Percentiles rank a stretch among this genome's conserved stretches.
phyloP scores from a whole-genome alignment of 164 flowering plant species.

The Nymphaea thermarum region DNA sequence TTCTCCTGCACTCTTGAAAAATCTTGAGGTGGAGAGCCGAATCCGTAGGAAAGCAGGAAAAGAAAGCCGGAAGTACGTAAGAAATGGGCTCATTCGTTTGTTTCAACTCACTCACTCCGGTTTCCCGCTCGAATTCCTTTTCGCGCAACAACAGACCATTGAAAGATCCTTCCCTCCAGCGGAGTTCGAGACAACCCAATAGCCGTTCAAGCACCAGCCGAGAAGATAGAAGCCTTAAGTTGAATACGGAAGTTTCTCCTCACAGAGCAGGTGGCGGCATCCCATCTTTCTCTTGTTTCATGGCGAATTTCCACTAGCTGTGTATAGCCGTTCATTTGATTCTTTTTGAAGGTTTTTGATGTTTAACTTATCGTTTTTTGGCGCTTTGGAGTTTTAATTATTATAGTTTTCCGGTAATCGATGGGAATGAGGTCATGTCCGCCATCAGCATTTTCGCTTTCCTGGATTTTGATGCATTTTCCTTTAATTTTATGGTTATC shows the following conservation, averaged over 20 bases:
- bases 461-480: too few relatives aligned
- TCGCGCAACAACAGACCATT: neutral
- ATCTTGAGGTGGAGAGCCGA: too few relatives aligned
- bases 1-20: too few relatives aligned
- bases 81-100: neutral
- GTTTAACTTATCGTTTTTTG: too few relatives aligned
- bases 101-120: neutral
- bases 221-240: conserved; percentile 8
- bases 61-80: too few relatives aligned
- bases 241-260: conserved; percentile 74
- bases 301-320: too few relatives aligned
- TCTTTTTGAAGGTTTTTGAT: too few relatives aligned
- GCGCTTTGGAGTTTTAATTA: neutral
- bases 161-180: neutral
- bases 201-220: neutral
- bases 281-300: neutral
- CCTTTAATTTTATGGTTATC: too few relatives aligned
- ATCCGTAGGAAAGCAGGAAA: too few relatives aligned
- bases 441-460: too few relatives aligned
- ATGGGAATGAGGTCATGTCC: neutral
- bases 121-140: neutral
- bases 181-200: neutral
- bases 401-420: neutral
- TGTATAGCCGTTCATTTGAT: too few relatives aligned
- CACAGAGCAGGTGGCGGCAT: conserved; percentile 66